Evolutionary conservation across 2,329 filamentous ascomycete genomes (phyloP).

Genomic region (Scleromitrula shiraiana): DNA sequence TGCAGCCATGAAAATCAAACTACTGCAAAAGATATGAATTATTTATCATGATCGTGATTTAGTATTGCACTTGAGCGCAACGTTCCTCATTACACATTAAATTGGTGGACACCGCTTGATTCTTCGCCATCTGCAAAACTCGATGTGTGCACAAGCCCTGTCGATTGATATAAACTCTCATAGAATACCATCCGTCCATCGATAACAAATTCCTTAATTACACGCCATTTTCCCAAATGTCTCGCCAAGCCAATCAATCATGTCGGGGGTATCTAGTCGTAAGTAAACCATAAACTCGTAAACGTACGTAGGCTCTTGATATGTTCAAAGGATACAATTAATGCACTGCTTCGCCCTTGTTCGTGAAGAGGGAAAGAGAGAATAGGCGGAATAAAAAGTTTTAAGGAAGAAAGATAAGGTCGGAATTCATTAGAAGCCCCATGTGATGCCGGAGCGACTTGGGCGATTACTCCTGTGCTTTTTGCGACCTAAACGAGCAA

Average conservation of each 20-base stretch:
- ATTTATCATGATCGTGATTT: too few species aligned
- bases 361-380: not conserved
- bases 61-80: too few species aligned
- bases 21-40: conserved; percentile 9
- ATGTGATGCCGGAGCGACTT: conserved; percentile 4
- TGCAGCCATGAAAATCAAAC: conserved; percentile 27
- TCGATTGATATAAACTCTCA: not conserved
- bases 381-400: not conserved
- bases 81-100: too few species aligned
- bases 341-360: not conserved
- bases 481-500: conserved; percentile 6
- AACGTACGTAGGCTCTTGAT: not conserved
- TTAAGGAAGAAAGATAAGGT: not conserved
- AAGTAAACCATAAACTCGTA: not conserved
- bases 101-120: not conserved
- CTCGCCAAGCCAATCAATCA: conserved; percentile 1
- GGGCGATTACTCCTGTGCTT: conserved; percentile 1
- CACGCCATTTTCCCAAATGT: not conserved
- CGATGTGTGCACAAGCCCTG: not conserved
- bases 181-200: not conserved
- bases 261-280: not conserved
- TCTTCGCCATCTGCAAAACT: not conserved
- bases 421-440: not conserved
- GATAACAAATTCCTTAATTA: not conserved
- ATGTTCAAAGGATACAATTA: not conserved